Conservation (phyloP, 78 protist genomes). For the Salpingoeca rosetta region DNA sequence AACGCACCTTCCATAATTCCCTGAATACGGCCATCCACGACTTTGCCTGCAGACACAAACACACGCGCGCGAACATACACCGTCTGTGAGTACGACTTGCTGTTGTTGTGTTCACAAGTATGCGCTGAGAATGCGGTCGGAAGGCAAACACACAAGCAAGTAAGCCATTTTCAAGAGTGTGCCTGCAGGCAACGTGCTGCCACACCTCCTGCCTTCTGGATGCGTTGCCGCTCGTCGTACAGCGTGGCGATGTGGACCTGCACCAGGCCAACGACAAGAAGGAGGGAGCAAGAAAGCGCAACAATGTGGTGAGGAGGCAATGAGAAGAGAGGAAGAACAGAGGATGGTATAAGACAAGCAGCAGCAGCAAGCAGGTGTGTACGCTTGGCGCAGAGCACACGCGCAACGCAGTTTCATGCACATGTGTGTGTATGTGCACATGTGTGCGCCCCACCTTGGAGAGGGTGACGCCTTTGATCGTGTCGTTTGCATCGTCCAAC, state of each 20-base stretch:
- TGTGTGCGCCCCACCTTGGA: background rate
- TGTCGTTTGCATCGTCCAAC: too few species aligned
- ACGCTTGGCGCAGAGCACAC: background rate
- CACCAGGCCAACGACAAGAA: background rate
- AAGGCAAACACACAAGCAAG: too few species aligned
- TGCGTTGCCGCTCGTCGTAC: constrained; percentile 12
- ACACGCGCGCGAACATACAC: too few species aligned
- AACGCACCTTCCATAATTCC: too few species aligned
- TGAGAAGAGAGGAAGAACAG: too few species aligned
- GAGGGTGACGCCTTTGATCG: background rate
- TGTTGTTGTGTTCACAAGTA: too few species aligned
- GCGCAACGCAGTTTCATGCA: background rate
- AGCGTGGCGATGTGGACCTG: constrained; percentile 2
- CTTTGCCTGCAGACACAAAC: too few species aligned
- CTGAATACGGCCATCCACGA: too few species aligned
- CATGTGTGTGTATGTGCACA: background rate
- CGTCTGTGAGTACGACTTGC: too few species aligned
- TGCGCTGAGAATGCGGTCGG: too few species aligned
- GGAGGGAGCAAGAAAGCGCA: background rate
- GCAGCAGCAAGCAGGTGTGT: background rate
- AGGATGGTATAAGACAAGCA: too few species aligned
- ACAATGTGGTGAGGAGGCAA: too few species aligned
- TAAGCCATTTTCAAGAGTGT: background rate
- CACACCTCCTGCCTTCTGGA: constrained; percentile 20
- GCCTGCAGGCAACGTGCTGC: background rate